phyloP scores from a whole-genome alignment of 108 stramenopile species.

The Aurantiochytrium sp. region DNA sequence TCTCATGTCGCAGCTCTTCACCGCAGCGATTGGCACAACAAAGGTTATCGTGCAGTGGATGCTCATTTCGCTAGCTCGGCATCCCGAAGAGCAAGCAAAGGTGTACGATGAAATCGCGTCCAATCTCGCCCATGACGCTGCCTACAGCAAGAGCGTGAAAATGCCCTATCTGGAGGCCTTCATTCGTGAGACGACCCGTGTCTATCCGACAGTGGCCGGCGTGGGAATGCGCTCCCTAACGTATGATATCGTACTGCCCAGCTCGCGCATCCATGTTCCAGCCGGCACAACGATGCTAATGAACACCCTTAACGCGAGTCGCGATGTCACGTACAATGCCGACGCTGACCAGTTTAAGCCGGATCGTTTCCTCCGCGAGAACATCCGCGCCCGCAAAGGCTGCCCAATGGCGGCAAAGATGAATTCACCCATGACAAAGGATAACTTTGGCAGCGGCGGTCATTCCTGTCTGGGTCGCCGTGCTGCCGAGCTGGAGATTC shows the following conservation, averaged over 20 bases:
- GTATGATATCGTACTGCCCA: neutral
- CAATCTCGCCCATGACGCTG: neutral
- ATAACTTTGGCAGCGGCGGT: neutral
- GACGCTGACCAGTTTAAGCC: neutral
- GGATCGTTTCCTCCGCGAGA: neutral
- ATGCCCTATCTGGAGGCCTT: neutral
- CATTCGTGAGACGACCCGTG: neutral
- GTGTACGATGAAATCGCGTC: neutral
- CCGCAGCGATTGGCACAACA: conserved; percentile 9
- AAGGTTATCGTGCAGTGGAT: neutral
- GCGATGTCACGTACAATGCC: neutral
- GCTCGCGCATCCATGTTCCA: neutral
- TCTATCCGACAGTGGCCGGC: neutral
- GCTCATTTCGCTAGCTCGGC: neutral
- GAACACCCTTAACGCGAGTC: neutral
- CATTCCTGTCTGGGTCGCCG: neutral
- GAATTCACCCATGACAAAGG: neutral
- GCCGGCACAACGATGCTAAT: neutral
- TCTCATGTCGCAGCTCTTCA: neutral
- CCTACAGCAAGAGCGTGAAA: neutral
- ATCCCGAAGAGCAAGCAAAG: neutral
- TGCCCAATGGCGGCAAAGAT: neutral
- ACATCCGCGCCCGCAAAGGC: neutral
- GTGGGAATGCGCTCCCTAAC: neutral
- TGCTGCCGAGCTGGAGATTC: neutral